Percentiles rank a stretch among this genome's conserved stretches.
Conservation (phyloP, 129 eudicot species). For the Kitagawia praeruptora region DNA sequence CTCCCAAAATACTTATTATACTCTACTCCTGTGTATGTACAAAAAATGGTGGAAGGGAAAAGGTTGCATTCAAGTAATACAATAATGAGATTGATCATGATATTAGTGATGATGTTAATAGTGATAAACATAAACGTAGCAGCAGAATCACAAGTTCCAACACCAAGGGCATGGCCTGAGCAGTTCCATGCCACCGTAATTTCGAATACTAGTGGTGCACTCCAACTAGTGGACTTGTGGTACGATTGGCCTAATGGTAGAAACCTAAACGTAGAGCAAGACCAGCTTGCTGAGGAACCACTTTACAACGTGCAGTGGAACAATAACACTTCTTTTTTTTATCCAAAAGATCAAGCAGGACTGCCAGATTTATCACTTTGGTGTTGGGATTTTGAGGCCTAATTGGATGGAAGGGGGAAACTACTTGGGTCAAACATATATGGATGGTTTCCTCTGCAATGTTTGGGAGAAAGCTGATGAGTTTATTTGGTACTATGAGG, state of each 20-base stretch:
- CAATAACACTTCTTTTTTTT: conserved; percentile 48
- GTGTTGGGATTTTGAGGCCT: conserved; percentile 72
- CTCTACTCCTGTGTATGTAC: too few species aligned
- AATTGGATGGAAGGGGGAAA: conserved; percentile 72
- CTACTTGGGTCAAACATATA: conserved; percentile 50
- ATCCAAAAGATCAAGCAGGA: conserved; percentile 21
- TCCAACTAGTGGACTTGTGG: conserved; percentile 60
- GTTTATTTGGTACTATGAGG: conserved; percentile 71
- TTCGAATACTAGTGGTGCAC: conserved; percentile 34
- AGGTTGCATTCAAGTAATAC: too few species aligned
- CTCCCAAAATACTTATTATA: too few species aligned
- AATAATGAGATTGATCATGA: too few species aligned
- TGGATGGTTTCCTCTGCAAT: conserved; percentile 49
- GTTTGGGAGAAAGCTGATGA: conserved; percentile 64
- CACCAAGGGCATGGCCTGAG: conserved; percentile 48
- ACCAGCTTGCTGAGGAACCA: conserved; percentile 42
- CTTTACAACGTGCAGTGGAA: conserved; percentile 68
- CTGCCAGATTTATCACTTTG: conserved; percentile 28
- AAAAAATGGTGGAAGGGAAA: too few species aligned
- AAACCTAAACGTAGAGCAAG: conserved; percentile 65
- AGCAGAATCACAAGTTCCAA: conserved; percentile 16
- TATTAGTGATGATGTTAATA: too few species aligned
- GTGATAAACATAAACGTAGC: too few species aligned
- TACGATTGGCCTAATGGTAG: conserved; percentile 87
- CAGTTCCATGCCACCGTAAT: conserved; percentile 63